phyloP scores from a whole-genome alignment of 495 filamentous ascomycete genomes.

The Venustampulla echinocandica region DNA sequence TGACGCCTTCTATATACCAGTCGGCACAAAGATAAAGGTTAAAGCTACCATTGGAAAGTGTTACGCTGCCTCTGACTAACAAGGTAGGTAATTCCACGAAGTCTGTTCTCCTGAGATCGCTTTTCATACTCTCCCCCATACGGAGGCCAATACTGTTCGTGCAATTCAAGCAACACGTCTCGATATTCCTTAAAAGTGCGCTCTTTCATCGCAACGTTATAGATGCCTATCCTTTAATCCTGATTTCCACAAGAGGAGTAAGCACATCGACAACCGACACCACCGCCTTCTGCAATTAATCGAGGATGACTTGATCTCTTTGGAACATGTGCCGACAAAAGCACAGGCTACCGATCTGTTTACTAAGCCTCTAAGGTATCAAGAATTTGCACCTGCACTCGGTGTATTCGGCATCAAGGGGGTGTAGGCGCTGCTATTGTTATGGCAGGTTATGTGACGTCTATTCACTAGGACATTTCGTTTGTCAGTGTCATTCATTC shows the following conservation, averaged over 20 bases:
- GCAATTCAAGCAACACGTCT: constrained; percentile 9
- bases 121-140: constrained; percentile 11
- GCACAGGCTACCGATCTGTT: neutral
- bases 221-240: constrained; percentile 9
- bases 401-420: neutral
- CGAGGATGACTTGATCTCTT: neutral
- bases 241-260: neutral
- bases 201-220: constrained; percentile 10
- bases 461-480: too few species aligned
- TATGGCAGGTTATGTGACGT: too few species aligned
- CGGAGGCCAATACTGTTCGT: neutral
- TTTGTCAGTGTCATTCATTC: too few species aligned
- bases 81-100: constrained; percentile 12
- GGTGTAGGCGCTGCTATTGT: too few species aligned
- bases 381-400: neutral
- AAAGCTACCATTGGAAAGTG: constrained; percentile 14
- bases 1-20: too few species aligned
- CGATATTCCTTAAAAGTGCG: constrained; percentile 7
- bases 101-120: constrained; percentile 13
- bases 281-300: neutral
- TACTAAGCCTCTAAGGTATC: neutral
- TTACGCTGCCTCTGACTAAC: constrained; percentile 14
- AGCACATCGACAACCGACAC: neutral
- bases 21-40: too few species aligned
- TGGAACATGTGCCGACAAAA: neutral